A percentile compares a stretch with the other conserved stretches of the same genome.
These are phyloP conservation scores for Raffaelea arxii DNA, from an alignment of 2,329 filamentous ascomycete genomes.

Conservation along the genomic window DNA sequence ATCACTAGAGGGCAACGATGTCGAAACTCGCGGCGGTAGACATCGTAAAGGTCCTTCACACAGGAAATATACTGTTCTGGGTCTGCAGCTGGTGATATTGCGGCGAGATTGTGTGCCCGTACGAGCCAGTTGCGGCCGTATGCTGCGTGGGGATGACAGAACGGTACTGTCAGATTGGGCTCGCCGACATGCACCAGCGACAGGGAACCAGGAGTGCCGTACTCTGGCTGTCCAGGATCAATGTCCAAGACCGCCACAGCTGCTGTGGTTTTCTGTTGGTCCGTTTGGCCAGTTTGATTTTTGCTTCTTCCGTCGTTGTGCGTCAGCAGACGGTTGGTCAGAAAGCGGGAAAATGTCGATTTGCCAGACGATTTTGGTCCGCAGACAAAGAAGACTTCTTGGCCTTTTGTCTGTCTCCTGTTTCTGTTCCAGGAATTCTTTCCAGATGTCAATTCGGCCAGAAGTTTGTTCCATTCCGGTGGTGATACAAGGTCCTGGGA, in stretches of 20 bases:
- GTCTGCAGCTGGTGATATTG: constrained; percentile 55
- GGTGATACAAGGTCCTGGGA: constrained; percentile 47
- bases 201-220: constrained; percentile 57
- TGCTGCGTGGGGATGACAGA: constrained; percentile 42
- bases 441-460: constrained; percentile 33
- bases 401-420: constrained; percentile 11
- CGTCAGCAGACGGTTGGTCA: constrained; percentile 59
- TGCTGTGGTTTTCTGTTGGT: constrained; percentile 17
- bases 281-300: no score
- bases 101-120: constrained; percentile 56
- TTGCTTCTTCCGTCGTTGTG: constrained; percentile 16
- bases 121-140: constrained; percentile 31
- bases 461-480: constrained; percentile 51
- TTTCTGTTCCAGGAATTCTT: constrained; percentile 17
- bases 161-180: constrained; percentile 57
- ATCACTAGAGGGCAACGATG: constrained; percentile 49
- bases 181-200: constrained; percentile 53
- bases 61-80: constrained; percentile 58
- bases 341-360: constrained; percentile 59
- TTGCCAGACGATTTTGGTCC: constrained; percentile 67
- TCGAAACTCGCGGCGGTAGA: constrained; percentile 39
- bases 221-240: constrained; percentile 71
- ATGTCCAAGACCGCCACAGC: constrained; percentile 58
- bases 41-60: constrained; percentile 49
- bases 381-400: constrained; percentile 45